Evolutionary conservation across 352 stramenopile genomes (phyloP).

Genomic region (Globisporangium canariense): DNA sequence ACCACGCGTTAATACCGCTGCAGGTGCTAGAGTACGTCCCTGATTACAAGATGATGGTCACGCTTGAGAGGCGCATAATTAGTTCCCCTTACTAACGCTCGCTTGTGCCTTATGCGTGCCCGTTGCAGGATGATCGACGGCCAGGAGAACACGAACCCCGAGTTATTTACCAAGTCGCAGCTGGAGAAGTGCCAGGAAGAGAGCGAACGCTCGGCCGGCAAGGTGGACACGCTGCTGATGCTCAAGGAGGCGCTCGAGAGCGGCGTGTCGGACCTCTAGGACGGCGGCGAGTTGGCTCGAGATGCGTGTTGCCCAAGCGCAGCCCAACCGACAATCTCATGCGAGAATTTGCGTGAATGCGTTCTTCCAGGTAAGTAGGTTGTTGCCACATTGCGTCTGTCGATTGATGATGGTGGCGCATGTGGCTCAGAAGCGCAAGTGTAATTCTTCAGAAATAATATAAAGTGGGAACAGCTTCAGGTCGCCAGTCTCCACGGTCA

Average conservation of each 20-base stretch:
- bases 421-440: neutral
- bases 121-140: conserved; percentile 43
- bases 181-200: conserved; percentile 62
- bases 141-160: conserved; percentile 53
- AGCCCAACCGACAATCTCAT: neutral
- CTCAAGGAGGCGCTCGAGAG: conserved; percentile 48
- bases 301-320: neutral
- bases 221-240: conserved; percentile 50
- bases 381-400: no score
- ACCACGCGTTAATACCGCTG: conserved; percentile 57
- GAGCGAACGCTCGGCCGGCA: conserved; percentile 37
- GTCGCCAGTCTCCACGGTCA: neutral
- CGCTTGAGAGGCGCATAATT: neutral
- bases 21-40: conserved; percentile 51
- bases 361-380: no score
- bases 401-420: no score
- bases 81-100: neutral
- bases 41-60: neutral
- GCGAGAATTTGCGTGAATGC: no score
- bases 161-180: conserved; percentile 64
- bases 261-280: conserved; percentile 31
- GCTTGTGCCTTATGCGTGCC: neutral
- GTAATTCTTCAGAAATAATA: conserved; percentile 1
- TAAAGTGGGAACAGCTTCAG: neutral
- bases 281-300: neutral